These are phyloP conservation scores for Emericellopsis terricola DNA, from an alignment of 495 filamentous ascomycete genomes.

Conservation along the genomic window DNA sequence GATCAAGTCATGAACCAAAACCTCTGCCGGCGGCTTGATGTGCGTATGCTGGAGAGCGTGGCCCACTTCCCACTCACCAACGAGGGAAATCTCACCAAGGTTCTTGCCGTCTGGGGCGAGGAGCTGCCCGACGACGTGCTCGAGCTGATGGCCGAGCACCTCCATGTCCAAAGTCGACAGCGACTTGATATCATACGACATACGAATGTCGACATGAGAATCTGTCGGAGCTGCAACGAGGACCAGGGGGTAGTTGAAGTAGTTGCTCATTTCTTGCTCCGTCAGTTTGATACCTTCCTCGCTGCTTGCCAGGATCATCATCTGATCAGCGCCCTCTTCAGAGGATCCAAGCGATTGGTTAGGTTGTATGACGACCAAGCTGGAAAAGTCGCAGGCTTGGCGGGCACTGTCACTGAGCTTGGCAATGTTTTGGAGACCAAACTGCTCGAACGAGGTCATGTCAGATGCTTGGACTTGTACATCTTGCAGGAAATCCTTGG, in stretches of 20 bases:
- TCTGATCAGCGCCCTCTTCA: not conserved
- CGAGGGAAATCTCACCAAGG: not conserved
- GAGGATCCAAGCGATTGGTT: not conserved
- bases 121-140: slow-evolving; percentile 4
- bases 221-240: not conserved
- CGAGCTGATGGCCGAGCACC: slow-evolving; percentile 8
- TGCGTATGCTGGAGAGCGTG: too few species aligned
- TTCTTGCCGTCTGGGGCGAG: not conserved
- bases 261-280: slow-evolving; percentile 1
- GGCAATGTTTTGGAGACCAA: slow-evolving; percentile 23
- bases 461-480: slow-evolving; percentile 17
- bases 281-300: not conserved
- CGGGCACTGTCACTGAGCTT: slow-evolving; percentile 7
- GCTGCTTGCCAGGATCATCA: not conserved
- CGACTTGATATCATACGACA: slow-evolving; percentile 5
- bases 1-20: slow-evolving; percentile 31
- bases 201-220: not conserved
- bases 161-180: slow-evolving; percentile 6
- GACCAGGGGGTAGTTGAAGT: slow-evolving; percentile 2
- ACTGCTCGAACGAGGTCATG: slow-evolving; percentile 25
- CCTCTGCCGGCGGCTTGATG: slow-evolving; percentile 7
- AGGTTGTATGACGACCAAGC: too few species aligned
- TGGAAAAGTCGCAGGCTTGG: slow-evolving; percentile 16
- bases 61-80: not conserved
- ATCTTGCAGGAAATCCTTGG: slow-evolving; percentile 5